These are phyloP conservation scores for Botrytis byssoidea DNA, from an alignment of 2,329 filamentous ascomycete species.

Conservation along the genomic window DNA sequence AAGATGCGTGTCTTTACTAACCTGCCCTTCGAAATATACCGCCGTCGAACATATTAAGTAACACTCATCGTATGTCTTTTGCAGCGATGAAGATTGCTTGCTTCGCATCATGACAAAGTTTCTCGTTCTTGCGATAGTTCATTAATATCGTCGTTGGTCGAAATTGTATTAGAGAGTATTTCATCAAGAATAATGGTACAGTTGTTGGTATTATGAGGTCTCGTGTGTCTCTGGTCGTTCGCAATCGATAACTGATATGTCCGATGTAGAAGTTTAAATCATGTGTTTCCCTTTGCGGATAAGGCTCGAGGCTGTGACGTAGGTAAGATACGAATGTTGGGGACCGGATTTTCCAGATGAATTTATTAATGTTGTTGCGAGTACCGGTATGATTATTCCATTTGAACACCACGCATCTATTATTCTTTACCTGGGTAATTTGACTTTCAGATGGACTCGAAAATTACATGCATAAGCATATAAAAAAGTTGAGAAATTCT, in stretches of 20 bases:
- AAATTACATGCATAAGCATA: background rate
- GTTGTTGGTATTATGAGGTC: conserved; percentile 2
- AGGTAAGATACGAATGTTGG: background rate
- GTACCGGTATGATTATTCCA: background rate
- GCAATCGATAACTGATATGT: conserved; percentile 4
- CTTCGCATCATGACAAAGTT: conserved; percentile 46
- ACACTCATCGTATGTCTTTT: conserved; percentile 97
- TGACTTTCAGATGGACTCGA: background rate
- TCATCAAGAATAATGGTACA: background rate
- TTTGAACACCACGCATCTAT: background rate
- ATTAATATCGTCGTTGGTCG: background rate
- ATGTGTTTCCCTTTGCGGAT: conserved; percentile 7
- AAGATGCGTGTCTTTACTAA: conserved; percentile 42
- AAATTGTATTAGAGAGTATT: background rate
- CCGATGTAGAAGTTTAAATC: conserved; percentile 5
- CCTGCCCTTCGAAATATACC: conserved; percentile 93
- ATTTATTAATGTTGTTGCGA: background rate
- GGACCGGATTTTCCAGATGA: background rate
- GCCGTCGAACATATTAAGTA: conserved; percentile 94
- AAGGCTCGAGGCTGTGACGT: conserved; percentile 11
- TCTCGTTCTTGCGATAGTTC: background rate
- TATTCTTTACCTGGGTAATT: background rate
- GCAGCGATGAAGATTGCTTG: conserved; percentile 70
- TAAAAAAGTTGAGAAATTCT: background rate
- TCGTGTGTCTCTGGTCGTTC: conserved; percentile 7